These are phyloP conservation scores for Saccharomyces hybrid DNA, from an alignment of 1,139 yeast genomes.

Conservation along the genomic window DNA sequence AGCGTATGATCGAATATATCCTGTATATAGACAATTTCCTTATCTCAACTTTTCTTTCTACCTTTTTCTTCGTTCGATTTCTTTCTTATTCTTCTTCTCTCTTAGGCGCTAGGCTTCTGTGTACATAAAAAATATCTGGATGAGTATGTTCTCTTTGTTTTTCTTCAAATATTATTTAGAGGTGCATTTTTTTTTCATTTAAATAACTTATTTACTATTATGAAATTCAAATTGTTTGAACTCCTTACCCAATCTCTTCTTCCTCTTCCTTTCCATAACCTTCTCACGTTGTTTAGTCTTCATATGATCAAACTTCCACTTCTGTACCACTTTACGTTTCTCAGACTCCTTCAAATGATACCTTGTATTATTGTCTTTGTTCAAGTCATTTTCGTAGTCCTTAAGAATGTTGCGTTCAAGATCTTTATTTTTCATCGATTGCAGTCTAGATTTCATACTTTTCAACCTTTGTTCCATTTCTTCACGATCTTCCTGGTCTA, in stretches of 20 bases:
- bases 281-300: constrained; percentile 74
- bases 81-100: not conserved
- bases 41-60: not conserved
- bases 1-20: not conserved
- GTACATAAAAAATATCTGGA: no score
- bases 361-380: constrained; percentile 30
- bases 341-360: constrained; percentile 73
- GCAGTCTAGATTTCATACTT: constrained; percentile 66
- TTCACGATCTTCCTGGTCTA: constrained; percentile 43
- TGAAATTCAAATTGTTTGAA: constrained; percentile 68
- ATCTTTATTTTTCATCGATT: constrained; percentile 69
- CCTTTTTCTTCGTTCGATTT: not conserved
- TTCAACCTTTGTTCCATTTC: constrained; percentile 48
- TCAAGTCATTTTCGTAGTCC: constrained; percentile 34
- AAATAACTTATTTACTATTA: constrained; percentile 17
- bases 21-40: not conserved
- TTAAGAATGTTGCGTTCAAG: constrained; percentile 57
- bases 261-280: constrained; percentile 87
- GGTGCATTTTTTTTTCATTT: not conserved
- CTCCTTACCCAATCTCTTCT: constrained; percentile 88
- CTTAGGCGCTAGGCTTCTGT: no score
- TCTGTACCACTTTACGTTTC: constrained; percentile 73
- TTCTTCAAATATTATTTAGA: not conserved
- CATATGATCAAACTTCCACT: constrained; percentile 83
- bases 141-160: not conserved